These are phyloP conservation scores for Coelastrella sp. DNA, from an alignment of 139 green algal genomes.

Conservation along the genomic window DNA sequence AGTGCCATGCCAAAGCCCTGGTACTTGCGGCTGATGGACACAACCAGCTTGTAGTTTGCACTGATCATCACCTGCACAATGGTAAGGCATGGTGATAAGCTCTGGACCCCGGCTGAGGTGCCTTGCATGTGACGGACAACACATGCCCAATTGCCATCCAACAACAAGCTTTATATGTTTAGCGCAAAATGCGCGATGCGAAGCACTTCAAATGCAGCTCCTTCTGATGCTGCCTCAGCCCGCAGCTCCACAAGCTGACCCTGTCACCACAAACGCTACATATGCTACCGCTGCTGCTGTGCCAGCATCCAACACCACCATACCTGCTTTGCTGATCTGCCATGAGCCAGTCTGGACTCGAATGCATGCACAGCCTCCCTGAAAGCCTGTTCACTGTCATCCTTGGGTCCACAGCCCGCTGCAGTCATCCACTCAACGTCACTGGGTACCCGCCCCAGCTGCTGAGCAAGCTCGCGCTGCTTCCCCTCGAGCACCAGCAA, in stretches of 20 bases:
- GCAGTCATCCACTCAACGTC: slow-evolving; percentile 71
- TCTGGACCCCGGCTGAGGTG: neutral
- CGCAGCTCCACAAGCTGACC: neutral
- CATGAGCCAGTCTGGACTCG: neutral
- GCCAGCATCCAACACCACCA: neutral
- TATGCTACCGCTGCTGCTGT: neutral
- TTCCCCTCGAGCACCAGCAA: slow-evolving; percentile 75
- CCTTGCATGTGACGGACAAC: neutral
- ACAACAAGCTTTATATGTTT: neutral
- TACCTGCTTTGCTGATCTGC: slow-evolving; percentile 24
- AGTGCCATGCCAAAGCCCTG: slow-evolving; percentile 60
- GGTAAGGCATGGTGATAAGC: neutral
- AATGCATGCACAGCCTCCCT: neutral
- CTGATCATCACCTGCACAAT: slow-evolving; percentile 81
- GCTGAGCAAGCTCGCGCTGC: slow-evolving; percentile 47
- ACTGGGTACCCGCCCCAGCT: slow-evolving; percentile 64
- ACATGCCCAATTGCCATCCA: neutral
- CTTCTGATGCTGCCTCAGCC: too few species aligned
- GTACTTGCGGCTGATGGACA: slow-evolving; percentile 93
- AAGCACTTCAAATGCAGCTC: too few species aligned
- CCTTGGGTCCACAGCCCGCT: slow-evolving; percentile 48
- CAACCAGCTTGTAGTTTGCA: slow-evolving; percentile 95
- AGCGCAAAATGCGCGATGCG: too few species aligned
- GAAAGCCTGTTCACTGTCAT: neutral
- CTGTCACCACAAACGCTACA: neutral